These are phyloP conservation scores for Mycena sanguinolenta DNA, from an alignment of 768 basidiomycete species.

Conservation along the genomic window DNA sequence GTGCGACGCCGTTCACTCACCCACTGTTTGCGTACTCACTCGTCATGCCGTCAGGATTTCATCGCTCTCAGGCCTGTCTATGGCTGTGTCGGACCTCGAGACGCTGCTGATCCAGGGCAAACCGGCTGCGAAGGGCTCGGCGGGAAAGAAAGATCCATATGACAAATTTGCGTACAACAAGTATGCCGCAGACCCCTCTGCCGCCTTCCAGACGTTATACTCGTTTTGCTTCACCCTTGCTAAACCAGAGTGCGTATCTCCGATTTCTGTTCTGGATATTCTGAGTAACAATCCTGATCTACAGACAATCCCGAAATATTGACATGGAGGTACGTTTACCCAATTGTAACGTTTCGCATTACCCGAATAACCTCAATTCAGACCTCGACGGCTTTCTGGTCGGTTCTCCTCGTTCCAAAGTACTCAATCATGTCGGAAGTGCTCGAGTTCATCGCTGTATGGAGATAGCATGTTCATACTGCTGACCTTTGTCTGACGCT, in stretches of 20 bases:
- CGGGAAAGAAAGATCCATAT: conserved; percentile 63
- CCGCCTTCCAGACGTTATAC: conserved; percentile 76
- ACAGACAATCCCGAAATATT: conserved; percentile 79
- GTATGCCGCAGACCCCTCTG: conserved; percentile 62
- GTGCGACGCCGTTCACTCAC: conserved; percentile 49
- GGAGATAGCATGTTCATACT: conserved; percentile 35
- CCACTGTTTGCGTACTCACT: not conserved
- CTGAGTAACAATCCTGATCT: not conserved
- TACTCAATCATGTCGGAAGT: conserved; percentile 78
- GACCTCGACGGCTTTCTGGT: conserved; percentile 83
- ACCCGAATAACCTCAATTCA: conserved; percentile 43
- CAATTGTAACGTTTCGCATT: not conserved
- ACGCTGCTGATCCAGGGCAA: conserved; percentile 68
- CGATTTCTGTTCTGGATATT: not conserved
- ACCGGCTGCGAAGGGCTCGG: conserved; percentile 53
- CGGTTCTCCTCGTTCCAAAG: conserved; percentile 76
- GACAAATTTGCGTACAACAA: conserved; percentile 64
- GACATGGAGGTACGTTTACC: conserved; percentile 79
- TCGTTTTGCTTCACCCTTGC: conserved; percentile 77
- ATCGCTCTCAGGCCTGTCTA: conserved; percentile 61
- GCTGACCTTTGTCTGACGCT: conserved; percentile 39
- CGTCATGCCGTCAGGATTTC: conserved; percentile 48
- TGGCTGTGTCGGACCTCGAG: conserved; percentile 72
- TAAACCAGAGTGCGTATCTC: conserved; percentile 73
- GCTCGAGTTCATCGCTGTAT: conserved; percentile 74